Percentiles rank a stretch among this genome's conserved stretches.
These are phyloP conservation scores for Sporothrix phasma DNA, from an alignment of 2,329 filamentous ascomycete species.

Conservation along the genomic window DNA sequence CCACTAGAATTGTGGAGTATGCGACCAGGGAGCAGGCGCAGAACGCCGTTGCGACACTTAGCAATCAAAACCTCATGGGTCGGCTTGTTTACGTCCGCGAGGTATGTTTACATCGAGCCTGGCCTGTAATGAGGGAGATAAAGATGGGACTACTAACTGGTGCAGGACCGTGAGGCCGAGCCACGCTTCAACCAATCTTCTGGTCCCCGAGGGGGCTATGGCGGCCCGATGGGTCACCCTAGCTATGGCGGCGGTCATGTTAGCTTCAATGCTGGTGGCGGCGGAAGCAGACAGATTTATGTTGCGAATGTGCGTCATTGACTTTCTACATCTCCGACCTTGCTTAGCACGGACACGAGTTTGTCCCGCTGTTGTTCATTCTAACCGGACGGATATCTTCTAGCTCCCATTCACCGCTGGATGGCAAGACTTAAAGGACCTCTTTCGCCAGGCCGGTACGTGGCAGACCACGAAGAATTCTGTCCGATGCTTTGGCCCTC, in stretches of 20 bases:
- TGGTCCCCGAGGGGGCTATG: slow-evolving; percentile 49
- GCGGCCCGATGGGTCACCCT: slow-evolving; percentile 28
- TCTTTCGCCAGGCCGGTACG: slow-evolving; percentile 96
- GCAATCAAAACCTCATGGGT: slow-evolving; percentile 98
- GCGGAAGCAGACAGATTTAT: slow-evolving; percentile 81
- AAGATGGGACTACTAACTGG: not conserved
- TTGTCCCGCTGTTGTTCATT: too few relatives aligned
- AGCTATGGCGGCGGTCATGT: slow-evolving; percentile 30
- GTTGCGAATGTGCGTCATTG: slow-evolving; percentile 94
- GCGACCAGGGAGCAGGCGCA: slow-evolving; percentile 98
- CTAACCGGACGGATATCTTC: not conserved
- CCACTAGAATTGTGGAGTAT: slow-evolving; percentile 95
- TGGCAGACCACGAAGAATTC: not conserved
- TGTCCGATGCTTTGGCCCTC: too few relatives aligned
- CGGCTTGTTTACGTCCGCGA: slow-evolving; percentile 97
- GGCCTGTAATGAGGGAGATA: not conserved
- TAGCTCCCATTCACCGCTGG: slow-evolving; percentile 95
- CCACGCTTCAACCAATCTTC: slow-evolving; percentile 80
- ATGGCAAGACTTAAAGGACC: slow-evolving; percentile 98
- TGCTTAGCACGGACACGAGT: too few relatives aligned
- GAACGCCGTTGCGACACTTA: slow-evolving; percentile 91
- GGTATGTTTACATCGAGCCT: slow-evolving; percentile 40
- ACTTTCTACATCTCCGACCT: too few relatives aligned
- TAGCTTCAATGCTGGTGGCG: slow-evolving; percentile 46
- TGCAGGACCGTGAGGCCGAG: slow-evolving; percentile 90